Evolutionary conservation across 768 basidiomycete species (phyloP).

Genomic region (Mrakia blollopis): DNA sequence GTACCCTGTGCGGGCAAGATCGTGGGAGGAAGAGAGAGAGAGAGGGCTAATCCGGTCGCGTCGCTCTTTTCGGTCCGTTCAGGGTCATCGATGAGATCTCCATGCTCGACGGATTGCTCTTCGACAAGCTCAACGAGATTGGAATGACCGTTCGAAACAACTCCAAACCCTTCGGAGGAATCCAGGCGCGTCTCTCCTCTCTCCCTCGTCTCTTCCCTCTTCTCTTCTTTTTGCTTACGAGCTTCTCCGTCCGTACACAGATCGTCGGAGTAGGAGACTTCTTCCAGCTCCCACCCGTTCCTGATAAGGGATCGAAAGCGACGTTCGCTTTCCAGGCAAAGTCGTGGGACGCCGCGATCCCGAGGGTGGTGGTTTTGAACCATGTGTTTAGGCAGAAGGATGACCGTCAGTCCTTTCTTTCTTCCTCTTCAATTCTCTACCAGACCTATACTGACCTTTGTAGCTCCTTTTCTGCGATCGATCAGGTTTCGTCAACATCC

Average conservation of each 20-base stretch:
- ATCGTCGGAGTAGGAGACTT: conserved; percentile 17
- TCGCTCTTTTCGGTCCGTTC: no score
- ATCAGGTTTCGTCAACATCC: conserved; percentile 4
- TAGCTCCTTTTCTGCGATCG: not conserved
- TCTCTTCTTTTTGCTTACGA: not conserved
- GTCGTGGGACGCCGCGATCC: not conserved
- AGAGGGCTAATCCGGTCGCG: no score
- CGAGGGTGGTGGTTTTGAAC: not conserved
- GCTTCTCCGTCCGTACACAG: not conserved
- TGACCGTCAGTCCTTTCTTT: not conserved
- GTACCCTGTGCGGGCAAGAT: no score
- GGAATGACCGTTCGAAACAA: not conserved
- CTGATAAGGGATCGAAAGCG: not conserved
- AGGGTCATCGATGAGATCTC: conserved; percentile 25
- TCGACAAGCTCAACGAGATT: conserved; percentile 23
- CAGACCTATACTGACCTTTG: not conserved
- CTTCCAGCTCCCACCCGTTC: conserved; percentile 20
- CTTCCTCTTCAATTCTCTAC: no score
- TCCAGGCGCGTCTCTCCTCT: not conserved
- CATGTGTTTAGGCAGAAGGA: conserved; percentile 14
- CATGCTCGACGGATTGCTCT: conserved; percentile 17
- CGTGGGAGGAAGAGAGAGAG: no score
- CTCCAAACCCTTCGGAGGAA: conserved; percentile 13
- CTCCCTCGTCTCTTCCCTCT: not conserved
- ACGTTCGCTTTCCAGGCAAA: not conserved